These are phyloP conservation scores for Allantophomopsis cytisporea DNA, from an alignment of 2,329 filamentous ascomycete genomes.

Conservation along the genomic window DNA sequence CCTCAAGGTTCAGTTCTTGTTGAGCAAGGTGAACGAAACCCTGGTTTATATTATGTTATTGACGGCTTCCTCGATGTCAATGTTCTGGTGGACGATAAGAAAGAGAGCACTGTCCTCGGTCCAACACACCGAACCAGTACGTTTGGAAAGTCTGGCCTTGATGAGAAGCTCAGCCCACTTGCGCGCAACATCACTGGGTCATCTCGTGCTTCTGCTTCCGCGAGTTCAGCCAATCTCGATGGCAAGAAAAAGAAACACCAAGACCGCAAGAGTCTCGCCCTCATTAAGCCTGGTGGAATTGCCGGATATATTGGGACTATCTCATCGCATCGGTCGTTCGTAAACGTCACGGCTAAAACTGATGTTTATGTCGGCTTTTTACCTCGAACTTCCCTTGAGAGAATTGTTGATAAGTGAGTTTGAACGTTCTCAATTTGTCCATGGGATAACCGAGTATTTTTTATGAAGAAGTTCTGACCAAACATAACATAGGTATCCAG, in stretches of 20 bases:
- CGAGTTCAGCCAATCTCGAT: conserved; percentile 11
- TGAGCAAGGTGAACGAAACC: conserved; percentile 93
- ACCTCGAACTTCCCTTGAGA: conserved; percentile 70
- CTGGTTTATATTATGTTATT: conserved; percentile 92
- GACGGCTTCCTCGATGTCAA: conserved; percentile 94
- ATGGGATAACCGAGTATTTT: too few relatives aligned
- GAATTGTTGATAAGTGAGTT: conserved; percentile 62
- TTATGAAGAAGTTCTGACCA: too few relatives aligned
- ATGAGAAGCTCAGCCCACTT: conserved; percentile 28
- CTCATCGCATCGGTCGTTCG: conserved; percentile 90
- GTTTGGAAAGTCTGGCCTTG: conserved; percentile 7
- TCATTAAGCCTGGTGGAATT: conserved; percentile 89
- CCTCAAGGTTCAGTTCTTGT: conserved; percentile 89
- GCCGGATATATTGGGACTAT: conserved; percentile 92
- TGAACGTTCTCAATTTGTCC: too few relatives aligned
- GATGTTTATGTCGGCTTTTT: conserved; percentile 97
- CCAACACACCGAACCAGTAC: conserved; percentile 9
- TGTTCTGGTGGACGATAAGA: conserved; percentile 45
- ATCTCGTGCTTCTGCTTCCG: conserved; percentile 10
- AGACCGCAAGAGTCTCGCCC: conserved; percentile 61
- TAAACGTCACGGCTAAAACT: conserved; percentile 93
- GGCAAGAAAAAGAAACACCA: conserved; percentile 26
- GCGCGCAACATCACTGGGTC: conserved; percentile 25
- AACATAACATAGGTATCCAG: conserved; percentile 44
- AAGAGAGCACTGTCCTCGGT: conserved; percentile 15